Base-by-base conservation (phyloP, 345 rosid genomes). In the Microcos paniculata region DNA sequence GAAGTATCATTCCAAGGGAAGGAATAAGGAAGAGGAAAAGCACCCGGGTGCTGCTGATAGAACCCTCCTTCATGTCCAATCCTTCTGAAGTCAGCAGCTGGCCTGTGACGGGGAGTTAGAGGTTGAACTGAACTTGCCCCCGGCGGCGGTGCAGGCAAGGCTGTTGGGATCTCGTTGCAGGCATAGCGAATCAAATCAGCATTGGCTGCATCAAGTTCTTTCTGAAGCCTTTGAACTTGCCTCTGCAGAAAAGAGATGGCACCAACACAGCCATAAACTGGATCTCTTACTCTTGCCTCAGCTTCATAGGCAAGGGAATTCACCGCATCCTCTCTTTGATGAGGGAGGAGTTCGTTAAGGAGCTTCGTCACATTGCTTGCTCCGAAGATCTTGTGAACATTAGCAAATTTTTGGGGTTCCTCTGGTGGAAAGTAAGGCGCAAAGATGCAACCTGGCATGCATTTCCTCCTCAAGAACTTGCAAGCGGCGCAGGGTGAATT, bases 401-500 rank as follows among this genome's bases (percentile, higher is more conserved):
- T 92, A 77, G 88, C 92, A 74, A 94, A 94, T 65, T 94, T 94
- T 81, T 94, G 98, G 55, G 98, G 97, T 83, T 94, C 98, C 82
- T 94, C 98, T 19, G 98, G 94, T 33, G 98, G 98, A 72, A 94
- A 94, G 75, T 94, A 92, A 24, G 98, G 98, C n/a, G 98, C 91
- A 62, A 94, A 94, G 26, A 92, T 86, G 92, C 98, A 94, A 13
- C 90, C 97, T 1, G 96, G 92, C 91, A 91, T 81, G 84, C 98
- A 94, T 81, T 92, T 94, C 81, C 98, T 86, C 79, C 97, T 85
- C 80, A 94, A 81, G 82, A 90, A 90, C 82, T 94, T 94, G 94
- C 98, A 94, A 68, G 97, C 98, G 55, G 98, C 98, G 76, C 98
- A 94, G 62, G 98, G 98, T 61, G 97, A 88, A 85, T 90, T 94